Evolutionary conservation across 257 asterid genomes (phyloP), one percentile per base, ranked within the genome.

Genomic region (Marsdenia floribunda): DNA sequence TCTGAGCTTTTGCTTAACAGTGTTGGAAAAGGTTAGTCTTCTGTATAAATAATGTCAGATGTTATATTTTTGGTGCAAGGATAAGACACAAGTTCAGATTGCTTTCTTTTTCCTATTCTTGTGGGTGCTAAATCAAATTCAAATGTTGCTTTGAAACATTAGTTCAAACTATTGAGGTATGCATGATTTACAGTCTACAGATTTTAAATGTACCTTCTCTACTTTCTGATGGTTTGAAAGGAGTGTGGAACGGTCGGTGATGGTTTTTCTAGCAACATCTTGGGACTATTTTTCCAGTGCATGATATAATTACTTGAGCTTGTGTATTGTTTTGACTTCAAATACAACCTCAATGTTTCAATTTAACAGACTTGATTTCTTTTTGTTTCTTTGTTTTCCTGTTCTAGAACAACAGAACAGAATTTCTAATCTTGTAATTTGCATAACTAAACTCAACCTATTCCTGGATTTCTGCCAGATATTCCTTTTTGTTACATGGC

Each of bases 1-100:
- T 91, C 97, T 79, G 91, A 92, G 76, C 87, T 92, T 80, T 80
- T 95, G 84, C 93, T 95, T 82, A 92, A 87, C 75, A 96, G 99
- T 10, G 98, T 95, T 33, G 99, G 98, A 70, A 95, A 89, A 87
- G 99, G 99, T 83, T 79, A 76, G 85, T 80, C 54, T 52, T 22
- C 57, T 19, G 49, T 75, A 14, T 77, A 40, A 58, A 19, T 52
- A 52, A 19, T 52, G 58, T 52, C 58, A 15, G 21, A 52, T 52
- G 58, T 16, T 7, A 52, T 18, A 14, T 2, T 57, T 42, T 58
- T 58, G 57, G 35, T 57, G 46, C 50, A 53, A 42, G 14, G 15
- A 37, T 29, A 72, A 21, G n/a, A 72, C 21, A 35, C 21, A 53
- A 19, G 7, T 50, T 16, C 4, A 29, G 29, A 68, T 59, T 59